phyloP scores from a whole-genome alignment of 441 rosid genomes.

The Euphorbia celastroides region DNA sequence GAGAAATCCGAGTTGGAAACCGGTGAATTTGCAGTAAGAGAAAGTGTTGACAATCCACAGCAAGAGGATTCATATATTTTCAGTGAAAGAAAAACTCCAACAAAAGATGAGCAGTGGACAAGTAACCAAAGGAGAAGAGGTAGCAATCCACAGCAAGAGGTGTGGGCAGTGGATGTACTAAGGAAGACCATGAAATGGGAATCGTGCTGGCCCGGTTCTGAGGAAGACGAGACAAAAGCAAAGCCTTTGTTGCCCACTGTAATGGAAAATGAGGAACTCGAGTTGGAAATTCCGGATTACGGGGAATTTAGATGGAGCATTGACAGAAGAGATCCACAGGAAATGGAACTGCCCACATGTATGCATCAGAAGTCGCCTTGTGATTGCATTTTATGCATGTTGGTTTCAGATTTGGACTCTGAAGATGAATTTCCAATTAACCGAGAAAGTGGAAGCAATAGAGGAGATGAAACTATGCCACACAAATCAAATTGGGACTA shows the following conservation, averaged over 20 bases:
- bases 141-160: not conserved
- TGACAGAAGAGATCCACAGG: not conserved
- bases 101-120: too few relatives aligned
- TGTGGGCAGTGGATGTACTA: slow-evolving; percentile 41
- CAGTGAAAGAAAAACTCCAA: too few relatives aligned
- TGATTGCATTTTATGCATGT: not conserved
- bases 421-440: slow-evolving; percentile 43
- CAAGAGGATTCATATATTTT: too few relatives aligned
- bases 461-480: slow-evolving; percentile 25
- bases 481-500: slow-evolving; percentile 30
- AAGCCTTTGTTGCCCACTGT: slow-evolving; percentile 38
- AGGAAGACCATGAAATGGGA: slow-evolving; percentile 42
- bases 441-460: slow-evolving; percentile 22
- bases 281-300: slow-evolving; percentile 17
- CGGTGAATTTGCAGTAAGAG: not conserved
- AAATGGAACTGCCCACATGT: not conserved
- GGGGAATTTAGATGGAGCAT: slow-evolving; percentile 6
- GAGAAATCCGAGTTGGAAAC: not conserved
- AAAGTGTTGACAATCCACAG: too few relatives aligned
- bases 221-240: slow-evolving; percentile 32
- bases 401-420: slow-evolving; percentile 23
- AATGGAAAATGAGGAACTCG: slow-evolving; percentile 24
- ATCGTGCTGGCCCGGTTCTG: not conserved
- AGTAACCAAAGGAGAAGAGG: not conserved
- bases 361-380: not conserved